Percentiles rank a stretch among this genome's conserved stretches.
phyloP scores from a whole-genome alignment of 1,284 basidiomycete genomes.

The Apiotrichum akiyoshidainum region DNA sequence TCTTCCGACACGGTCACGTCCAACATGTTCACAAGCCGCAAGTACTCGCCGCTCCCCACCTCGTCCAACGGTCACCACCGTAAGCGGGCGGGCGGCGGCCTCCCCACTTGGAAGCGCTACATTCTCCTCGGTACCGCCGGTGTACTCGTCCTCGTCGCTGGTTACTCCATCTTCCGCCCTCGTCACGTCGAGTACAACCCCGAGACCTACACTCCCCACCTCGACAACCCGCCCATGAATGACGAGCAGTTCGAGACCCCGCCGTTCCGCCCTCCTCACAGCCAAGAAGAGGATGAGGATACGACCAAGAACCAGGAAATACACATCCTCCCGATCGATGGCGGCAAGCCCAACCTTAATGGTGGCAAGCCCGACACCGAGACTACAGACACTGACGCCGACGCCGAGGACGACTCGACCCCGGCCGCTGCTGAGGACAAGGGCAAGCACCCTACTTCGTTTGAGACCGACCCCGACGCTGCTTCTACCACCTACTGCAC shows the following conservation, averaged over 20 bases:
- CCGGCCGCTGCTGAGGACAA: slow-evolving; percentile 3
- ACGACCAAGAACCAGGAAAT: slow-evolving; percentile 22
- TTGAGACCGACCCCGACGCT: slow-evolving; percentile 48
- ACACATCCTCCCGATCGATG: slow-evolving; percentile 9
- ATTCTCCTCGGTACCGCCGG: slow-evolving; percentile 25
- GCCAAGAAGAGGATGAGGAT: slow-evolving; percentile 26
- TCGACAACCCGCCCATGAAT: slow-evolving; percentile 20
- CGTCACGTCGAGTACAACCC: neutral
- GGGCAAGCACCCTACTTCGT: slow-evolving; percentile 36
- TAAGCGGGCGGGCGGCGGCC: slow-evolving; percentile 33
- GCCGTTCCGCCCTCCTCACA: slow-evolving; percentile 37
- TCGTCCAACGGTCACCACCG: slow-evolving; percentile 23
- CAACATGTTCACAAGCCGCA: slow-evolving; percentile 41
- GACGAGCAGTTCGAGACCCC: slow-evolving; percentile 42
- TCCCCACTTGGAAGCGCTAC: slow-evolving; percentile 43
- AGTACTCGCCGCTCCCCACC: slow-evolving; percentile 47
- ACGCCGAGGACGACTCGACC: slow-evolving; percentile 15
- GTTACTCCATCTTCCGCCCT: slow-evolving; percentile 1
- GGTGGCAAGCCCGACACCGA: slow-evolving; percentile 21
- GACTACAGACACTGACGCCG: neutral
- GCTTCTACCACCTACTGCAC: slow-evolving; percentile 58
- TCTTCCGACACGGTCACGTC: slow-evolving; percentile 1
- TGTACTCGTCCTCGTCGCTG: neutral
- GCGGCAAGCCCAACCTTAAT: slow-evolving; percentile 29
- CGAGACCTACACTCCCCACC: slow-evolving; percentile 39